Evolutionary conservation across 2,329 filamentous ascomycete species (phyloP).

Genomic region (Sporothrix variecibatus): DNA sequence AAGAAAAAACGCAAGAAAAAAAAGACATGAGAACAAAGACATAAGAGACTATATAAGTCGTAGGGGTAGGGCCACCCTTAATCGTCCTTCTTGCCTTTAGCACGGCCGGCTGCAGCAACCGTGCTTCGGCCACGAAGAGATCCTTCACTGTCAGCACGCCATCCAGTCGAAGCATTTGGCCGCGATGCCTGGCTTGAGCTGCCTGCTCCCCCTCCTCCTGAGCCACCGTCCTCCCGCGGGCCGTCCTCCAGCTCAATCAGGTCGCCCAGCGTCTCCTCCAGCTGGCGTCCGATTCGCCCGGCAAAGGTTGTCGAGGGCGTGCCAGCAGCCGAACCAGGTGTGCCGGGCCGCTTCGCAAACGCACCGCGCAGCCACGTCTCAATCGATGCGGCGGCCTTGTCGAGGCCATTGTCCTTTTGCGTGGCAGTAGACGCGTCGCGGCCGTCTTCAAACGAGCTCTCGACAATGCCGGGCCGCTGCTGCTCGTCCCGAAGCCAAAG

Average conservation of each 20-base stretch:
- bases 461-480: slow-evolving; percentile 49
- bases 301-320: slow-evolving; percentile 28
- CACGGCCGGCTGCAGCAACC: slow-evolving; percentile 32
- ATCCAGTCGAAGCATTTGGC: slow-evolving; percentile 37
- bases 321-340: slow-evolving; percentile 26
- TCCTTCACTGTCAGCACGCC: slow-evolving; percentile 43
- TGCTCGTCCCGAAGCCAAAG: slow-evolving; percentile 51
- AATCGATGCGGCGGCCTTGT: slow-evolving; percentile 82
- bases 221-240: slow-evolving; percentile 54
- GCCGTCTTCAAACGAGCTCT: slow-evolving; percentile 52
- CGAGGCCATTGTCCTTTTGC: slow-evolving; percentile 61
- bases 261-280: slow-evolving; percentile 55
- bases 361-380: slow-evolving; percentile 90
- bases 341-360: slow-evolving; percentile 50
- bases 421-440: slow-evolving; percentile 42
- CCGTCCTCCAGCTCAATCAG: slow-evolving; percentile 72
- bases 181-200: background rate
- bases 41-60: background rate
- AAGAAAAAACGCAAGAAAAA: background rate
- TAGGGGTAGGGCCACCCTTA: slow-evolving; percentile 30
- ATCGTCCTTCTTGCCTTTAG: slow-evolving; percentile 52
- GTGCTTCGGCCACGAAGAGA: slow-evolving; percentile 42
- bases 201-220: slow-evolving; percentile 27
- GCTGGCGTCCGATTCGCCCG: slow-evolving; percentile 24
- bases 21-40: no score